Percentiles rank a stretch among this genome's conserved stretches.
Evolutionary conservation across 2,329 filamentous ascomycete genomes (phyloP).

Genomic region (Moelleriella libera): DNA sequence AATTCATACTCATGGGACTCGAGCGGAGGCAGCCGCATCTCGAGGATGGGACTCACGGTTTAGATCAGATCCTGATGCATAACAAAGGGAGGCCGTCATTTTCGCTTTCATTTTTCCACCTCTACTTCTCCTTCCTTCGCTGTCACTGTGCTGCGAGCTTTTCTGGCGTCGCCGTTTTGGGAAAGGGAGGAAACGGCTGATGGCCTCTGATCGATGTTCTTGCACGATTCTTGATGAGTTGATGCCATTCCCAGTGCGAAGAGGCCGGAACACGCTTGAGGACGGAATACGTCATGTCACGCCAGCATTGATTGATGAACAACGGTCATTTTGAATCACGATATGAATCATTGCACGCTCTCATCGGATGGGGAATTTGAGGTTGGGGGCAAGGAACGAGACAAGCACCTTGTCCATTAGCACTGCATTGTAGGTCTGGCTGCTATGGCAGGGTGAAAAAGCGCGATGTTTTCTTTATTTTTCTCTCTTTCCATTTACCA

Average conservation of each 20-base stretch:
- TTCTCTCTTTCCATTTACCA: too few relatives aligned
- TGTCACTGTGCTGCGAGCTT: constrained; percentile 14
- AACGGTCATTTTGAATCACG: constrained; percentile 1
- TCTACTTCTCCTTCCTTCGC: constrained; percentile 15
- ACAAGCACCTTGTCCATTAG: too few relatives aligned
- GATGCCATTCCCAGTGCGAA: constrained; percentile 3
- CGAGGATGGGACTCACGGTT: constrained; percentile 14
- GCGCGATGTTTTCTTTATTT: too few relatives aligned
- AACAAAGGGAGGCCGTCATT: constrained; percentile 29
- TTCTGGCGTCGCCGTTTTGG: constrained; percentile 8
- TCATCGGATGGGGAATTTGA: background rate
- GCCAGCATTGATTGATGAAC: constrained; percentile 1
- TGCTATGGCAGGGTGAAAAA: too few relatives aligned
- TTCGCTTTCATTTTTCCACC: constrained; percentile 14
- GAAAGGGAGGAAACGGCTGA: constrained; percentile 9
- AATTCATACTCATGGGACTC: constrained; percentile 8
- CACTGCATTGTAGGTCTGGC: too few relatives aligned
- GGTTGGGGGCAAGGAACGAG: background rate
- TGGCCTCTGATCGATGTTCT: constrained; percentile 9
- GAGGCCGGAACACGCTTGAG: background rate
- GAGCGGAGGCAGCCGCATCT: constrained; percentile 18
- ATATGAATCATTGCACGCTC: background rate
- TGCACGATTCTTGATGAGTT: constrained; percentile 6
- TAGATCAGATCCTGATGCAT: constrained; percentile 37
- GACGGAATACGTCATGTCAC: background rate